Evolutionary conservation across 1,284 basidiomycete genomes (phyloP), one percentile per base, ranked within the genome.

Genomic region (Apiotrichum siamense): DNA sequence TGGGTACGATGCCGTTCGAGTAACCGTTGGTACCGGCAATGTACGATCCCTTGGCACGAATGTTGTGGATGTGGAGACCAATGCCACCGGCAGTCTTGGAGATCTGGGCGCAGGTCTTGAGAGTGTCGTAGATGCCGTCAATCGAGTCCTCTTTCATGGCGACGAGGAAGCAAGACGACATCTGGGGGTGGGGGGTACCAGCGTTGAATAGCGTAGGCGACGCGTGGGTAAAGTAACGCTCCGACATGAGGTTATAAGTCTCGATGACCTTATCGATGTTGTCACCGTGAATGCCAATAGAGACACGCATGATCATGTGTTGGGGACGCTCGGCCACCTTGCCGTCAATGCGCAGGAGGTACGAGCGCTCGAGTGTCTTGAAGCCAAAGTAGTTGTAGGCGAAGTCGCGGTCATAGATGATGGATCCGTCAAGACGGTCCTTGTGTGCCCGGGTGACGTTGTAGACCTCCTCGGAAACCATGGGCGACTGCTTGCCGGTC

Each of bases 301-400:
- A 88, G 49, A 98, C 96, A 76, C 94, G 92, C 96, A 99, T 98
- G 69, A 98, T 86, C 85, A 98, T 90, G 76, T 98, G 96, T 70
- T 98, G 94, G 29, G 96, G 96, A 46, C 96, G 84, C 76, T 99
- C 96, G 43, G 92, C 94, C 43, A 96, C 88, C 65, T 89, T 89
- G 51, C 90, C 90, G 71, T 97, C 83, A 76, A 97, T 86, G 55
- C 90, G 85, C 44, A 99, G 84, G 9, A 98, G 82, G 75, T 98
- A 99, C 4, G 94, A 97, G 33, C 96, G 87, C 77, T 99, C 96
- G 29, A 99, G 84, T 1, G 96, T 99, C 77, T 98, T 99, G 83
- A 98, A 98, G 24, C 94, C 94, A 67, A 99, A 99, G 64, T 78
- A 94, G 75, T 93, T 92, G 78, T 97, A 97, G 74, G 84, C 88